Evolutionary conservation across 2,329 filamentous ascomycete genomes (phyloP).

Genomic region (Rutstroemia sp.): DNA sequence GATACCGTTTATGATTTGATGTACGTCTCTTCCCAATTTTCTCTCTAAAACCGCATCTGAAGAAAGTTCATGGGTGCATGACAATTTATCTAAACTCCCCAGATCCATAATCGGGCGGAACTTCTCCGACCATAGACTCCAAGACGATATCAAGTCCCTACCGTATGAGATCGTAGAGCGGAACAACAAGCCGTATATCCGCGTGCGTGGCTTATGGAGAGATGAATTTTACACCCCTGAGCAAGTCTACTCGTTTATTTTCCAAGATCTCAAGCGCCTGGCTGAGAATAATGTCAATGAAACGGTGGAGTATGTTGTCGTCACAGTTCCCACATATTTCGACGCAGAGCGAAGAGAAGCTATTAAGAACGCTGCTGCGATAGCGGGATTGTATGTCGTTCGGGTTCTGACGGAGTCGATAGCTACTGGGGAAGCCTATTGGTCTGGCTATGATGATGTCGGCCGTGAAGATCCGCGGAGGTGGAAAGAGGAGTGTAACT

Average conservation of each 20-base stretch:
- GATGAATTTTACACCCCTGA: neutral
- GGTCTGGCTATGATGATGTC: constrained; percentile 35
- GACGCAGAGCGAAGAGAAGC: constrained; percentile 69
- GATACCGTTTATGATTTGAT: too few species aligned
- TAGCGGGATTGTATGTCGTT: constrained; percentile 63
- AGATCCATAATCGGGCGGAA: too few species aligned
- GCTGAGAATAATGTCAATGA: constrained; percentile 4
- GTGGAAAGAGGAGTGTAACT: neutral
- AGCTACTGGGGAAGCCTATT: constrained; percentile 64
- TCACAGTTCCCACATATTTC: constrained; percentile 69
- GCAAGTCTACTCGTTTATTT: constrained; percentile 6
- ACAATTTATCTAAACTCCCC: too few species aligned
- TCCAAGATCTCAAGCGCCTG: constrained; percentile 11
- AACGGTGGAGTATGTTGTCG: constrained; percentile 35
- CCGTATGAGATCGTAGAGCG: too few species aligned
- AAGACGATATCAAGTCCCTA: too few species aligned
- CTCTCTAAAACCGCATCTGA: too few species aligned
- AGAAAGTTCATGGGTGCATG: too few species aligned
- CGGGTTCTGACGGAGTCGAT: constrained; percentile 71
- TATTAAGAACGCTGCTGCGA: constrained; percentile 65
- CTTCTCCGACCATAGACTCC: too few species aligned
- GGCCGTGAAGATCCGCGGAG: too few species aligned
- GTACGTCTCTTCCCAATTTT: too few species aligned
- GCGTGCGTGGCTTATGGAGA: neutral
- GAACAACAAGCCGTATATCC: too few species aligned